Base-by-base conservation (phyloP, 768 basidiomycete genomes). In the Phaeotremella fagi region DNA sequence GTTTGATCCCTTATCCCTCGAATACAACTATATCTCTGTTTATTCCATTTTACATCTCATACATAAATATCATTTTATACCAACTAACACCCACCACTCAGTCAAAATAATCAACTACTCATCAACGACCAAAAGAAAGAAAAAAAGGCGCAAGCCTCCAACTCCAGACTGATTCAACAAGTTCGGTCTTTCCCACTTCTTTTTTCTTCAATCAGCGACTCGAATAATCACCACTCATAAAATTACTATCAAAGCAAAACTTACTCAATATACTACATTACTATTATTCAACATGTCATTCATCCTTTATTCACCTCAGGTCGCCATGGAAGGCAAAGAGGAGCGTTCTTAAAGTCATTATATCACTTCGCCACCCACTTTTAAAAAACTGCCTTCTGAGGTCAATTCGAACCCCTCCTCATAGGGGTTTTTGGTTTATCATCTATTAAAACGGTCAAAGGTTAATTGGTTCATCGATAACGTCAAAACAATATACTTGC, bases 331-430 rank as follows among this genome's bases (percentile, higher is more conserved):
- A 12, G 38, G 38, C 38, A 11, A 7, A 12, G 22, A 14, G 38
- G 38, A 41, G 22, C 38, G 38, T 20, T 41, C 9, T 20, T 41
- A 20, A 41, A n/a, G n/a, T n/a, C n/a, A n/a, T n/a, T n/a, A n/a
- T n/a, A 41, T 41, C 38, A 41, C 38, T 41, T 41, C 38, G 38
- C 38, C 38, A 41, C 38, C 38, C 38, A 41, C 22, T 6, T 20
- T 12, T 18, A 41, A 18, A 41, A 35, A 9, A n/a, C n/a, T 9
- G n/a, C 9, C 9, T 35, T 35, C n/a, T 9, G 33, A 9, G 11
- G n/a, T 35, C n/a, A 9, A 35, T 11, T 12, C 38, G 11, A 11
- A 14, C 7, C 38, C 18, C 38, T 41, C 20, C 38, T n/a, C 12
- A 12, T 18, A 41, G 38, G 38, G 38, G 38, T 41, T 6, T 18